phyloP scores from a whole-genome alignment of 441 rosid genomes.

The Gossypium davidsonii region DNA sequence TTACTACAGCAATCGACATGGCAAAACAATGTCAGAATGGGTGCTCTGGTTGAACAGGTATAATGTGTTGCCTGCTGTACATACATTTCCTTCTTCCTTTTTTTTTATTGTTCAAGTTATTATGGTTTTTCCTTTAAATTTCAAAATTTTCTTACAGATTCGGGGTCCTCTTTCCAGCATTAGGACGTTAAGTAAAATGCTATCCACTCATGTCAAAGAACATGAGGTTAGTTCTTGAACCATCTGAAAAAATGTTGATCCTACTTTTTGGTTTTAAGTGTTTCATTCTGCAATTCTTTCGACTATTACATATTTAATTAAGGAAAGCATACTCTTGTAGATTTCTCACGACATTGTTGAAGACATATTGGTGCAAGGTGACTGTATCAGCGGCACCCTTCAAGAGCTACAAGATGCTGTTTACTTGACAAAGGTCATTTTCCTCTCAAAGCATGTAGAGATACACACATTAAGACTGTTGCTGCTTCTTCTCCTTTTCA shows the following conservation, averaged over 20 bases:
- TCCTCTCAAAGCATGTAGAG: background rate
- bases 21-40: slow-evolving; percentile 83
- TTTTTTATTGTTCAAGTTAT: background rate
- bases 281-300: background rate
- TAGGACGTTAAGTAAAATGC: slow-evolving; percentile 67
- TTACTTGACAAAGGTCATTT: slow-evolving; percentile 62
- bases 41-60: slow-evolving; percentile 84
- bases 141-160: slow-evolving; percentile 38
- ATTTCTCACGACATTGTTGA: slow-evolving; percentile 70
- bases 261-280: background rate
- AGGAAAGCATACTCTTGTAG: slow-evolving; percentile 31
- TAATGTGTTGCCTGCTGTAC: slow-evolving; percentile 5
- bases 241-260: background rate
- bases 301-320: background rate
- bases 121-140: slow-evolving; percentile 5
- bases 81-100: slow-evolving; percentile 7
- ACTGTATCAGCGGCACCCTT: slow-evolving; percentile 56
- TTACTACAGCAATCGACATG: slow-evolving; percentile 79
- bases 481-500: background rate
- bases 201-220: slow-evolving; percentile 60
- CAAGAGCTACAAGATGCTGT: slow-evolving; percentile 89
- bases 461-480: background rate
- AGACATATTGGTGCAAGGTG: slow-evolving; percentile 69
- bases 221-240: slow-evolving; percentile 50
- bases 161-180: slow-evolving; percentile 79